Evolutionary conservation across 2,329 filamentous ascomycete genomes (phyloP), one percentile per base, ranked within the genome.

Genomic region (Penicillium sp.): DNA sequence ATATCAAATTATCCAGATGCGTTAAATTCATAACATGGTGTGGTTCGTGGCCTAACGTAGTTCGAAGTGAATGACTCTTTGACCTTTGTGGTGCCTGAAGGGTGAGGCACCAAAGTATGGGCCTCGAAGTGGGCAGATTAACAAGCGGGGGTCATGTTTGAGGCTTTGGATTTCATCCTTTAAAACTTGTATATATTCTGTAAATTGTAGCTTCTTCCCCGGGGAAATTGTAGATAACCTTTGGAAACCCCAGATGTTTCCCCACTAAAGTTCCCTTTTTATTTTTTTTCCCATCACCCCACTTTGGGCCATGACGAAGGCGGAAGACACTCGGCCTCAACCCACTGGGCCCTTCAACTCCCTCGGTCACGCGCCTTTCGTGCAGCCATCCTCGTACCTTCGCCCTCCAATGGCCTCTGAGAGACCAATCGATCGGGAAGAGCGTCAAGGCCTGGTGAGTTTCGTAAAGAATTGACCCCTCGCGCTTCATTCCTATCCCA

Each of bases 361-460:
- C 59, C 56, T 54, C 56, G 69, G 72, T 75, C 76, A 79, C 72
- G 77, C 78, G 71, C 71, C 67, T 65, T 79, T 78, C 65, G 75
- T 80, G 64, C 75, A 79, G 69, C 78, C 76, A 58, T 75, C 77
- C 63, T 79, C 76, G 58, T 78, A 78, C 63, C 71, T 80, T 61
- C 76, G 74, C 52, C 76, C 72, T 62, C 72, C 75, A 72, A 76
- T 75, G 68, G 65, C 73, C 60, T 70, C 72, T 52, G 75, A 79
- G 62, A 75, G 75, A 66, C 72, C 75, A 48, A 74, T 80, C 61
- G 77, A 81, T 61, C 69, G 72, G 65, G 79, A 80, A 68, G 78
- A 81, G 71, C 73, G 75, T 67, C 71, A 77, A 55, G 79, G 75
- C 61, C 69, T 81, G 70, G 78, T 81, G 66, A 72, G 76, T 70